phyloP scores from a whole-genome alignment of 2,329 filamentous ascomycete species.

The Fusarium cicatricum region DNA sequence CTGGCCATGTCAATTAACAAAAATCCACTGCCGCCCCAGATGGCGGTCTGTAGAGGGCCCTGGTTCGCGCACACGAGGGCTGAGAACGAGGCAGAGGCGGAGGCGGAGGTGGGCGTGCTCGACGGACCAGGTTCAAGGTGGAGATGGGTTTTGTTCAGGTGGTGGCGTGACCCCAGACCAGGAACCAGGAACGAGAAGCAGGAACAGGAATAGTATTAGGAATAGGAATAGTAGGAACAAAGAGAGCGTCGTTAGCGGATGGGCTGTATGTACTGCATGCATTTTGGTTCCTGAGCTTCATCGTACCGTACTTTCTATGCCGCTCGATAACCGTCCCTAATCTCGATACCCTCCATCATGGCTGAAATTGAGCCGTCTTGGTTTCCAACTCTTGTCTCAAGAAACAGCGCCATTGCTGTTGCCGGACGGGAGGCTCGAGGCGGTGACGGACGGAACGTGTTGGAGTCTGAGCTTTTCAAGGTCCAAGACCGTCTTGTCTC shows the following conservation, averaged over 20 bases:
- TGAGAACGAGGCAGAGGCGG: background rate
- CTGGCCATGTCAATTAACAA: too few relatives aligned
- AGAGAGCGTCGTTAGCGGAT: too few relatives aligned
- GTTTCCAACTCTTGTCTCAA: conserved; percentile 6
- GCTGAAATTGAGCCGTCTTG: conserved; percentile 3
- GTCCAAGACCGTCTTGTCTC: conserved; percentile 8
- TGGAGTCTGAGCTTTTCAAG: conserved; percentile 11
- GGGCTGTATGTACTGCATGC: background rate
- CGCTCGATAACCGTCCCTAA: too few relatives aligned
- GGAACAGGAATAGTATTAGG: too few relatives aligned
- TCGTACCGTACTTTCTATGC: too few relatives aligned
- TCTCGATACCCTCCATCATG: background rate
- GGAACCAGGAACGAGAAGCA: conserved; percentile 36
- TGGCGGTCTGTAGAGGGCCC: too few relatives aligned
- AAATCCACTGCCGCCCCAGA: too few relatives aligned
- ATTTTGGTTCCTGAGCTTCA: too few relatives aligned
- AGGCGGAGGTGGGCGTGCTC: conserved; percentile 5
- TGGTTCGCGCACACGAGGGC: background rate
- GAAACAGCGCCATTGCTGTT: background rate
- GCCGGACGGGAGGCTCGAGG: background rate
- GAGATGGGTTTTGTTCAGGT: conserved; percentile 20
- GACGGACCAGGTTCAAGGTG: conserved; percentile 27
- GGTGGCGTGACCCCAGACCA: conserved; percentile 31
- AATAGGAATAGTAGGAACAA: conserved; percentile 11
- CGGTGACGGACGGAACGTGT: conserved; percentile 15